phyloP scores from a whole-genome alignment of 805 yeast species.

The Candida morakotiae region DNA sequence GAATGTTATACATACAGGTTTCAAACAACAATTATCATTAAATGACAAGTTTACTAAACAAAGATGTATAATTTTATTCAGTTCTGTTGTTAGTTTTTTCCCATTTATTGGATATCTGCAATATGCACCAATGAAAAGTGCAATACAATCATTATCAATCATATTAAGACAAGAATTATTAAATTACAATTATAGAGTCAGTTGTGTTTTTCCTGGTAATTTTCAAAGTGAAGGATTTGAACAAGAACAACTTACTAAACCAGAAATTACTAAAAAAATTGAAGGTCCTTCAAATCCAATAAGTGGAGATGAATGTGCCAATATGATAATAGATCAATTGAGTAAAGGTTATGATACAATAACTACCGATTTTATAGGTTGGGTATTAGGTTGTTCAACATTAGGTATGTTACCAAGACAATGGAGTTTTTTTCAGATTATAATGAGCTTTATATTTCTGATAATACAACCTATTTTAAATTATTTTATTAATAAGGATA shows the following conservation, averaged over 20 bases:
- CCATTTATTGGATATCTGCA: slow-evolving; percentile 90
- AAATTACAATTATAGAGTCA: slow-evolving; percentile 64
- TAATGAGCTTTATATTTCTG: slow-evolving; percentile 33
- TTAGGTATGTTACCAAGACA: slow-evolving; percentile 70
- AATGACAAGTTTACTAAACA: slow-evolving; percentile 28
- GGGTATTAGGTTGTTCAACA: slow-evolving; percentile 65
- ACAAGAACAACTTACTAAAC: slow-evolving; percentile 81
- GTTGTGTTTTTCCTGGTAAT: slow-evolving; percentile 83
- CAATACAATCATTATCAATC: slow-evolving; percentile 70
- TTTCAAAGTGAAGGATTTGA: slow-evolving; percentile 83
- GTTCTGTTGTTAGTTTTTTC: slow-evolving; percentile 78
- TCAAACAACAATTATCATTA: slow-evolving; percentile 24
- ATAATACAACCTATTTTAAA: slow-evolving; percentile 53
- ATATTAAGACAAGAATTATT: slow-evolving; percentile 76
- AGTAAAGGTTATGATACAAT: slow-evolving; percentile 66
- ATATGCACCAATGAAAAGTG: slow-evolving; percentile 87
- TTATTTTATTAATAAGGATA: slow-evolving; percentile 47
- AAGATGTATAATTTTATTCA: slow-evolving; percentile 53
- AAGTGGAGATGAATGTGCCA: slow-evolving; percentile 62
- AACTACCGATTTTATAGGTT: slow-evolving; percentile 81
- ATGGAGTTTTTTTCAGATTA: slow-evolving; percentile 45
- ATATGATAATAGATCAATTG: slow-evolving; percentile 51
- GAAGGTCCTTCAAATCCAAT: slow-evolving; percentile 84
- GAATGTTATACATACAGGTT: slow-evolving; percentile 63
- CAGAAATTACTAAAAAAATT: slow-evolving; percentile 71